These are phyloP conservation scores for Escallonia rubra DNA, from an alignment of 129 eudicot genomes.

Conservation along the genomic window DNA sequence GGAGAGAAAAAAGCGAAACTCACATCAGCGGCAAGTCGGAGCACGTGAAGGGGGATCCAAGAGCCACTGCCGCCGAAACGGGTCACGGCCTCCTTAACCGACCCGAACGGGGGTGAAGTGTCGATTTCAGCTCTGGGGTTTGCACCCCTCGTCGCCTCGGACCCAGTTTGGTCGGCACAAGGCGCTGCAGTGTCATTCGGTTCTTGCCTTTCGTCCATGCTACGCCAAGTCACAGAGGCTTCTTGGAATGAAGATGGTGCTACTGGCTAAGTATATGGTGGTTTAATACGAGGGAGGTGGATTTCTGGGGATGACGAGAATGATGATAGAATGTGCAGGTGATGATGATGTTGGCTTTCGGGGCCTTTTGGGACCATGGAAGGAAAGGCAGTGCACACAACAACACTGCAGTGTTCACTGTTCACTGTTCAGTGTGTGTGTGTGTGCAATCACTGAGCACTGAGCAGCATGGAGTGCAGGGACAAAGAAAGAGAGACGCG, in stretches of 20 bases:
- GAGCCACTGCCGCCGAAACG: slow-evolving; percentile 84
- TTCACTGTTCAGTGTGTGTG: neutral
- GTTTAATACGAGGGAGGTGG: neutral
- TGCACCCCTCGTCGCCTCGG: slow-evolving; percentile 18
- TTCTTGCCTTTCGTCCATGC: slow-evolving; percentile 11
- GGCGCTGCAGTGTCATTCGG: neutral
- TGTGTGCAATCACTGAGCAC: neutral
- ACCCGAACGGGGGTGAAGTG: slow-evolving; percentile 67
- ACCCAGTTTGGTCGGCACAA: neutral
- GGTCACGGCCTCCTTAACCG: slow-evolving; percentile 81
- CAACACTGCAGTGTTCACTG: neutral
- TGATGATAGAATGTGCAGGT: slow-evolving; percentile 3
- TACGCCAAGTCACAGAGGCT: neutral
- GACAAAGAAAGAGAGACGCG: neutral
- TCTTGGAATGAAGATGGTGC: neutral
- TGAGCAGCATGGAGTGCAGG: neutral
- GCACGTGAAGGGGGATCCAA: slow-evolving; percentile 62
- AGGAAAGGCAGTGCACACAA: neutral
- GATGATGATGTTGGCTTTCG: slow-evolving; percentile 8
- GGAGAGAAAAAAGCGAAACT: slow-evolving; percentile 4
- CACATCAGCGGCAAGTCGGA: slow-evolving; percentile 49
- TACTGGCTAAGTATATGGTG: neutral
- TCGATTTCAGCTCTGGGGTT: slow-evolving; percentile 71
- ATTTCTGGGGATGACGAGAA: neutral
- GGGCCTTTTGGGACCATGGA: neutral